Evolutionary conservation across 106 monocot genomes (phyloP).

Genomic region (Dendrobium catenatum): DNA sequence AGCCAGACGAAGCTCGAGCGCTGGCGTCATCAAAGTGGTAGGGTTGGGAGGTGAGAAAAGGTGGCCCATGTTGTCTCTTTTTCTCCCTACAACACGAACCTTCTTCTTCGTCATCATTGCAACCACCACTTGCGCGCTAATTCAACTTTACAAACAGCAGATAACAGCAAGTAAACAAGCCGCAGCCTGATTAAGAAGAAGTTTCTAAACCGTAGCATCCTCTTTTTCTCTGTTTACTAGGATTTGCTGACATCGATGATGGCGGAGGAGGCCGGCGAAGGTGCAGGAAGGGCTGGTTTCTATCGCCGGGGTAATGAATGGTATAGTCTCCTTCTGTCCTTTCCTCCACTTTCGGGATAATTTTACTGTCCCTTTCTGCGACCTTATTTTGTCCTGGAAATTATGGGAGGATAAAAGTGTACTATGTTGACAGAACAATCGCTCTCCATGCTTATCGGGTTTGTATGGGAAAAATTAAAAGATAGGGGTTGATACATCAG

Average conservation of each 20-base stretch:
- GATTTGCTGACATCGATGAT: background rate
- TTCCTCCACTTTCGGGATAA: background rate
- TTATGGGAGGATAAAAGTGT: background rate
- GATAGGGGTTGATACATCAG: no score
- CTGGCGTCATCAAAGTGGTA: background rate
- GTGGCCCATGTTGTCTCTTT: background rate
- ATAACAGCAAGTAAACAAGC: no score
- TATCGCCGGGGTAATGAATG: conserved; percentile 18
- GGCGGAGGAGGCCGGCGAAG: background rate
- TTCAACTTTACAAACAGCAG: background rate
- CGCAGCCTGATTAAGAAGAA: background rate
- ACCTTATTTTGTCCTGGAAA: background rate
- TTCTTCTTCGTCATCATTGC: background rate
- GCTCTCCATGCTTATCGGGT: no score
- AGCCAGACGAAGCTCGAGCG: background rate
- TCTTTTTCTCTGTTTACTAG: background rate
- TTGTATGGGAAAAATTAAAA: no score
- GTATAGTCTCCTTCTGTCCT: background rate
- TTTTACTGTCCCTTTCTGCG: background rate
- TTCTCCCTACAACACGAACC: background rate
- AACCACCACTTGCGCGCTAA: background rate
- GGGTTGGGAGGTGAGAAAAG: background rate
- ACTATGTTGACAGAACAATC: no score
- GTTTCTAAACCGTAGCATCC: background rate
- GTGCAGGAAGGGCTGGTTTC: conserved; percentile 7